Evolutionary conservation across 2,329 filamentous ascomycete genomes (phyloP).

Genomic region (Fusarium floridanum): DNA sequence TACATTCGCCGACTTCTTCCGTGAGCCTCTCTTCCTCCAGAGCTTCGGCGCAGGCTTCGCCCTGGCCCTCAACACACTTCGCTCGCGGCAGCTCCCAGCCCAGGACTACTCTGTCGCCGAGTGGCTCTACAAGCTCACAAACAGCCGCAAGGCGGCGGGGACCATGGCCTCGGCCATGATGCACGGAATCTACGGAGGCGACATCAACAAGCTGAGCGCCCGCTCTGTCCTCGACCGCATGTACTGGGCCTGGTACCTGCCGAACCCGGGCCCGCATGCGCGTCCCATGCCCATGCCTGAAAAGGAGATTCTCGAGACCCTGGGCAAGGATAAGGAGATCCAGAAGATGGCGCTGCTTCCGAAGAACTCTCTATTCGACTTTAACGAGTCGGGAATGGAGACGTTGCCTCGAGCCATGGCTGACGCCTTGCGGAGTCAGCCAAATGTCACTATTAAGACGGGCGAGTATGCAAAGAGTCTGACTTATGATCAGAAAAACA

Average conservation of each 20-base stretch:
- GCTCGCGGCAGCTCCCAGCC: conserved; percentile 33
- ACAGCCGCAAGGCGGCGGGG: conserved; percentile 64
- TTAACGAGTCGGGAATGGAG: conserved; percentile 70
- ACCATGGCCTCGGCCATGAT: conserved; percentile 81
- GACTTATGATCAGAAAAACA: conserved; percentile 51
- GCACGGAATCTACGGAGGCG: conserved; percentile 94
- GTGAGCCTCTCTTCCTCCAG: conserved; percentile 52
- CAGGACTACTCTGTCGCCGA: conserved; percentile 54
- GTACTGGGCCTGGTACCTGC: conserved; percentile 50
- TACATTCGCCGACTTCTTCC: conserved; percentile 43
- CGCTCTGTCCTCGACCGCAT: conserved; percentile 64
- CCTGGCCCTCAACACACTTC: conserved; percentile 41
- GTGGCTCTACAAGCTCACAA: conserved; percentile 51
- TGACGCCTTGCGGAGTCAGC: conserved; percentile 60
- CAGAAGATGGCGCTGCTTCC: conserved; percentile 49
- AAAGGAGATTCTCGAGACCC: conserved; percentile 43
- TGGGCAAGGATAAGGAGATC: conserved; percentile 48
- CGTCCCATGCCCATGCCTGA: conserved; percentile 55
- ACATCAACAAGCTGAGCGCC: conserved; percentile 84
- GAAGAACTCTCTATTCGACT: conserved; percentile 51
- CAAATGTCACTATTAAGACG: conserved; percentile 72
- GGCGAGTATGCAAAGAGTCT: conserved; percentile 63
- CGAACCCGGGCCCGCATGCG: conserved; percentile 52
- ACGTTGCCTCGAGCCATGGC: conserved; percentile 69
- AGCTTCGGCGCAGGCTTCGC: conserved; percentile 46